A percentile compares a stretch with the other conserved stretches of the same genome.
phyloP scores from a whole-genome alignment of 345 rosid species.

The Rhizophora apiculata region DNA sequence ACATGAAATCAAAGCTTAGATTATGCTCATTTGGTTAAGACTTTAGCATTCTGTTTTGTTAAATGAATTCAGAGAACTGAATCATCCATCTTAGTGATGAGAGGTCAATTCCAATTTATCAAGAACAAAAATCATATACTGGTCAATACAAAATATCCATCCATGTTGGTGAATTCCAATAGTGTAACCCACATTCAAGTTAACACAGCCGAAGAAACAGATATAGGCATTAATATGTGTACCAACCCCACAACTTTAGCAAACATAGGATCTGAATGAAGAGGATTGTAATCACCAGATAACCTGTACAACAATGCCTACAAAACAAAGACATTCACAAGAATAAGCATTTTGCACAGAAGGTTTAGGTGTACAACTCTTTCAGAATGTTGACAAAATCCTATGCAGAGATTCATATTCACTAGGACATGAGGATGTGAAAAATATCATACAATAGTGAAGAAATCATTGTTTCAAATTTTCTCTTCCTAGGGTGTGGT shows the following conservation, averaged over 20 bases:
- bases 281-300: slow-evolving; percentile 94
- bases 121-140: no score
- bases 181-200: not conserved
- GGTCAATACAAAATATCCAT: no score
- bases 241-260: slow-evolving; percentile 86
- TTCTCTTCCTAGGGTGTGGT: no score
- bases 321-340: slow-evolving; percentile 13
- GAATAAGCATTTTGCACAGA: not conserved
- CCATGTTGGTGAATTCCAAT: not conserved
- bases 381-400: not conserved
- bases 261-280: slow-evolving; percentile 80
- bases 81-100: not conserved
- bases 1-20: not conserved
- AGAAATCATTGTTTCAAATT: not conserved
- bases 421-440: not conserved
- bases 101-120: no score
- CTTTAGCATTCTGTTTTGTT: not conserved
- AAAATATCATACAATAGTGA: not conserved
- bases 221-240: not conserved
- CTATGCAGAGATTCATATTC: not conserved
- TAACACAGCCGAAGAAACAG: not conserved
- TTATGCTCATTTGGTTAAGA: not conserved
- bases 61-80: not conserved
- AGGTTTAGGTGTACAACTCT: not conserved
- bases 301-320: slow-evolving; percentile 92